Evolutionary conservation across 805 yeast species (phyloP), one percentile per base, ranked within the genome.

Genomic region (Ogataea neopini): DNA sequence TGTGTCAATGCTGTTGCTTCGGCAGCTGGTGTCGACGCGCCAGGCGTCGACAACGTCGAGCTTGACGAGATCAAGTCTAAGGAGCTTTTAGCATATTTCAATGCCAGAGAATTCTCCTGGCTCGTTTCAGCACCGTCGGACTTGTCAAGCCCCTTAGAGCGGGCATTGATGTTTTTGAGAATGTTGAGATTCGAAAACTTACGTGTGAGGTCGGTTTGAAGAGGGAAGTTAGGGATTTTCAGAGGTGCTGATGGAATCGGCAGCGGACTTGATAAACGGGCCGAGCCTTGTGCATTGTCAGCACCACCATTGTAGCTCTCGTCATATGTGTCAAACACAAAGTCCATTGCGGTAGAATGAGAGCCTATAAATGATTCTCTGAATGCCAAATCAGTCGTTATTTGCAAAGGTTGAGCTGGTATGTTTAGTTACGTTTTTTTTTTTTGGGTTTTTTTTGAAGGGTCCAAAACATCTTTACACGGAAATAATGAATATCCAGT

Each of bases 11-110:
- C 19, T 4, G 40, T n/a, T 29, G 38, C 14, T 13, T n/a, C 44
- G 4, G 47, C 25, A 2, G 41, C 38, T 8, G 49, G 37, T 2
- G 52, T 22, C 4, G 47, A 33, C 35, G 44, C 37, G 17, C 36
- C 32, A 17, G 47, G 33, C 39, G 26, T 19, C 20, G 45, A 18
- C 39, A 40, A 35, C 6, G 41, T 6, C 7, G 49, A 44, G 7
- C 43, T 43, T 17, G 40, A 18, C 11, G 50, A 33, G 18, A 72
- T 58, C 49, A 79, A 57, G 17, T 66, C 66, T 35, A 80, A 54
- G 0, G 84, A 75, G 29, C 71, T 49, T 39, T 67, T 54, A 0
- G 84, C 85, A 54, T 80, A 80, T 47, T 72, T 73, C 43, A 71
- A 72, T 1, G 83, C 79, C 23, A 62, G 30, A 2, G 53, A 38